Base-by-base conservation (phyloP, 2,329 filamentous ascomycete species). In the Fusarium papillatum region DNA sequence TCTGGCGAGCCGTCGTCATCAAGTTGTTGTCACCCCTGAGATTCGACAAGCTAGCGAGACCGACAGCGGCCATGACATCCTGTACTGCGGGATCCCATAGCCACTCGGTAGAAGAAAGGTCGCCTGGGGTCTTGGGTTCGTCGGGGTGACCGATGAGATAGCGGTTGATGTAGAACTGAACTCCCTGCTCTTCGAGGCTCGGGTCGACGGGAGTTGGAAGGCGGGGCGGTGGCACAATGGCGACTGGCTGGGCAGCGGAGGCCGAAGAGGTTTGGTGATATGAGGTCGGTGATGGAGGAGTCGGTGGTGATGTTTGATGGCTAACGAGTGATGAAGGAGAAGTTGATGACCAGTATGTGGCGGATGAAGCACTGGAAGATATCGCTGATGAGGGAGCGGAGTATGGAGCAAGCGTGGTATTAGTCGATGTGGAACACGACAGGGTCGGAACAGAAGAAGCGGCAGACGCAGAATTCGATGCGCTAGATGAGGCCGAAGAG, bases 21-120 rank as follows among this genome's bases (percentile, higher is more conserved):
- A 91, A 80, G 36, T 85, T 82, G 22, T 82, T 81, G 57, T 90
- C 86, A 24, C 85, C 85, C 34, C 83, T 85, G 22, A 91, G 81
- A 68, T 92, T 91, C 5, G 89, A 88, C 70, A 93, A 79, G 70
- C 89, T 89, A 0, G 90, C 90, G 60, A 91, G 84, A 3, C 91
- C 91, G 22, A 92, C 86, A 17, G 91, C 90, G 11, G 87, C 82
- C 83, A 92, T 89, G 57, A 89, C 86, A 39, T 88, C 86, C 34
- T 85, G 85, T 10, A 87, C 81, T 16, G 83, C 81, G 4, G 83
- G 83, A 14, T 84, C 77, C 80, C 85, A 82, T 50, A 87, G 70
- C 84, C 85, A 84, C 69, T 76, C 70, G 64, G 82, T 72, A 69
- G 80, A 77, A 10, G 80, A 81, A 6, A 89, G 79, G 22, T 87